phyloP scores from a whole-genome alignment of 495 filamentous ascomycete genomes.

The Trichoderma asperelloides region DNA sequence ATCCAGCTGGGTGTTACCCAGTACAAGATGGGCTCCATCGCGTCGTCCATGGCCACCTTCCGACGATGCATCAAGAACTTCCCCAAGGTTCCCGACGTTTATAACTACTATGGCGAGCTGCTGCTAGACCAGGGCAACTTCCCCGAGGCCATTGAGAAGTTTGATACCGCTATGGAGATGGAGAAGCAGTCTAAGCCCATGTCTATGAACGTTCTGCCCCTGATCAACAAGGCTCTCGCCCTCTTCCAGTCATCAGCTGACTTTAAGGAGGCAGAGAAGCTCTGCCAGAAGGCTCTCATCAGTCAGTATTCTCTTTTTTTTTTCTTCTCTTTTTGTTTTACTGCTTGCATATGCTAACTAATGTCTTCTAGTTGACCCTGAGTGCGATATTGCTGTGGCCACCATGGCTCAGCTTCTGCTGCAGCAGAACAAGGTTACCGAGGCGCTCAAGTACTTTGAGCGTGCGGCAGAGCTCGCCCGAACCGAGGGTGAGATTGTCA shows the following conservation, averaged over 20 bases:
- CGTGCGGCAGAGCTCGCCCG: constrained; percentile 89
- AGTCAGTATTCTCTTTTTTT: constrained; percentile 49
- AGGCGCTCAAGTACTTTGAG: constrained; percentile 95
- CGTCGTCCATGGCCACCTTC: constrained; percentile 98
- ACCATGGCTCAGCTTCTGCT: constrained; percentile 99
- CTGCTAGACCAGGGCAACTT: constrained; percentile 94
- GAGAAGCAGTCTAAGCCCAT: constrained; percentile 88
- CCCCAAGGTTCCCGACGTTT: constrained; percentile 89
- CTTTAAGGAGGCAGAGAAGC: constrained; percentile 85
- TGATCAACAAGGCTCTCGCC: constrained; percentile 97
- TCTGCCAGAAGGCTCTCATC: constrained; percentile 94
- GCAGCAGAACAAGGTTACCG: constrained; percentile 93
- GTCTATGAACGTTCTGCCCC: constrained; percentile 91
- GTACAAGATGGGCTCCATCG: constrained; percentile 99
- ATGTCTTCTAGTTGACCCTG: constrained; percentile 77
- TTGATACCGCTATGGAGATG: constrained; percentile 95
- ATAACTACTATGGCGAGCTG: constrained; percentile 99
- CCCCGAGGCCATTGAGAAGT: constrained; percentile 93
- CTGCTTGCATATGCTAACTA: background rate
- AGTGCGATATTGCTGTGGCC: constrained; percentile 97
- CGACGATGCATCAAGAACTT: constrained; percentile 97
- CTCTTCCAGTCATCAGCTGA: constrained; percentile 98
- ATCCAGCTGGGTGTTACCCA: constrained; percentile 99
- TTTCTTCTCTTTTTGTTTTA: background rate
- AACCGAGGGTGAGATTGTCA: constrained; percentile 91